Percentiles rank a stretch among this genome's conserved stretches.
These are phyloP conservation scores for Cladophialophora exuberans DNA, from an alignment of 2,329 filamentous ascomycete genomes.

Conservation along the genomic window DNA sequence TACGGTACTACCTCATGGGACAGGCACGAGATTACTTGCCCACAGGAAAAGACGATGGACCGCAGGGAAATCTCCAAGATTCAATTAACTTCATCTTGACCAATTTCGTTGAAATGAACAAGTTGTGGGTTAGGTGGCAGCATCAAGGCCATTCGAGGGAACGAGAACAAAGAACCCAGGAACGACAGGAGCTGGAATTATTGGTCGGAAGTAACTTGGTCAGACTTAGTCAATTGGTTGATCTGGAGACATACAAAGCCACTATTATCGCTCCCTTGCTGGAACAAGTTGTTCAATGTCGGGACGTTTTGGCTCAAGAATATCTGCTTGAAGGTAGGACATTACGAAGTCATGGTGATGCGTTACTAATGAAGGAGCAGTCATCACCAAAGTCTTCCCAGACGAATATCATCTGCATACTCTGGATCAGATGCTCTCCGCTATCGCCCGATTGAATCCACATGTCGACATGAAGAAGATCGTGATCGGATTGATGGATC, in stretches of 20 bases:
- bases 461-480: constrained; percentile 98
- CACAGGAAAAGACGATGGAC: constrained; percentile 79
- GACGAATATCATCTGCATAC: constrained; percentile 98
- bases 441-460: constrained; percentile 88
- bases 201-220: constrained; percentile 97
- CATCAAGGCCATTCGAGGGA: constrained; percentile 97
- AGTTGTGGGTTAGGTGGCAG: constrained; percentile 95
- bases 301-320: constrained; percentile 94
- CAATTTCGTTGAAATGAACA: constrained; percentile 99
- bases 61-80: constrained; percentile 93
- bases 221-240: constrained; percentile 90
- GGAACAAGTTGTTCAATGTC: constrained; percentile 96
- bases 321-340: constrained; percentile 79
- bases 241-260: constrained; percentile 90
- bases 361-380: constrained; percentile 46
- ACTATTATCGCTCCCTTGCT: constrained; percentile 84
- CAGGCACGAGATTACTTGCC: constrained; percentile 91
- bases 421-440: constrained; percentile 89
- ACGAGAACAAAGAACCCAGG: constrained; percentile 87
- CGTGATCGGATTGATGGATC: constrained; percentile 96
- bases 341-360: background rate
- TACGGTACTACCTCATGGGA: constrained; percentile 94
- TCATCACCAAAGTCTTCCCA: constrained; percentile 98
- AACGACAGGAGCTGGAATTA: constrained; percentile 92
- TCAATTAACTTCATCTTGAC: constrained; percentile 98